These are phyloP conservation scores for Tuber umbilicatum DNA, from an alignment of 495 filamentous ascomycete species.

Conservation along the genomic window DNA sequence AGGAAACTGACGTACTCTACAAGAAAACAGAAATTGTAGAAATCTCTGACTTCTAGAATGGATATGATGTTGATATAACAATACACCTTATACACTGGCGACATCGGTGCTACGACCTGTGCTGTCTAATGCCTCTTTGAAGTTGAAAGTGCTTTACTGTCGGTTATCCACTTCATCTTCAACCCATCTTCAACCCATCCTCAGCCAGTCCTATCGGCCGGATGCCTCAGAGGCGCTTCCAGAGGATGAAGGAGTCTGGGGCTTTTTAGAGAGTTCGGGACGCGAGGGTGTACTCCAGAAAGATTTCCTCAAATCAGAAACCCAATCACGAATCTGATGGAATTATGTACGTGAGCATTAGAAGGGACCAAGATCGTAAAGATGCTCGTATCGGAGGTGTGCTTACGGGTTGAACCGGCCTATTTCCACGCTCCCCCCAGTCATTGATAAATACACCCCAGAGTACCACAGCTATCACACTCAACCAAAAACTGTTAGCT, in stretches of 20 bases:
- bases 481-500: slow-evolving; percentile 8
- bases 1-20: not conserved
- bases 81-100: not conserved
- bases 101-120: not conserved
- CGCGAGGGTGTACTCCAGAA: slow-evolving; percentile 26
- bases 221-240: not conserved
- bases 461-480: slow-evolving; percentile 54
- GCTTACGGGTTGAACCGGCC: slow-evolving; percentile 58
- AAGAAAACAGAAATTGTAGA: not conserved
- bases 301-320: slow-evolving; percentile 11
- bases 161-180: not conserved
- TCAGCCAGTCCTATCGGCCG: not conserved
- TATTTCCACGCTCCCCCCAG: slow-evolving; percentile 53
- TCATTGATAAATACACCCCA: slow-evolving; percentile 76
- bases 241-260: slow-evolving; percentile 4
- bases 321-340: slow-evolving; percentile 25
- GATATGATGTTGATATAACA: not conserved
- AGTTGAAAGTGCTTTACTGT: not conserved
- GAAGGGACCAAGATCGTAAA: not conserved
- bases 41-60: not conserved
- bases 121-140: not conserved
- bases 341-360: not conserved
- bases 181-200: not conserved
- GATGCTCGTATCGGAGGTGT: not conserved
- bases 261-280: slow-evolving; percentile 5